These are phyloP conservation scores for Calonectria honghensis DNA, from an alignment of 2,329 filamentous ascomycete species.

Conservation along the genomic window DNA sequence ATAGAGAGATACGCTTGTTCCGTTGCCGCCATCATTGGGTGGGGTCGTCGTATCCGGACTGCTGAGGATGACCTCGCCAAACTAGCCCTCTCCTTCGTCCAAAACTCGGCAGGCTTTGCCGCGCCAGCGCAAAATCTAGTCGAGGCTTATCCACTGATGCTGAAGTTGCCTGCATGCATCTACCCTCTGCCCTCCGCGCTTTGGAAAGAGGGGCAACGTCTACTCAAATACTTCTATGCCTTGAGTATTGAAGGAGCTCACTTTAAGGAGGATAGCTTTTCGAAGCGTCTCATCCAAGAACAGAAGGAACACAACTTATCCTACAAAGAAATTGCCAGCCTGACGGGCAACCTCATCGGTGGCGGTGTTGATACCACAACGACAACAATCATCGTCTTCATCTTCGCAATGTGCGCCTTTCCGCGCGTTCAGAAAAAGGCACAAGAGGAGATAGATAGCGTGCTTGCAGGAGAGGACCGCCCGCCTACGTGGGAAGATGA, in stretches of 20 bases:
- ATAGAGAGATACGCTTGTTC: conserved; percentile 21
- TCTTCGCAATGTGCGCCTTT: conserved; percentile 14
- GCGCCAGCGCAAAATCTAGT: conserved; percentile 5
- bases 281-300: neutral
- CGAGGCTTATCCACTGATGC: neutral
- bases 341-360: neutral
- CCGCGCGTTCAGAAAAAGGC: conserved; percentile 8
- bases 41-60: conserved; percentile 9
- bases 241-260: conserved; percentile 7
- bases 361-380: conserved; percentile 4
- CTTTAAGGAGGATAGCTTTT: conserved; percentile 10
- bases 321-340: conserved; percentile 6
- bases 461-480: neutral
- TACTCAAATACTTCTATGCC: conserved; percentile 10
- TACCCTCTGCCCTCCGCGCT: neutral
- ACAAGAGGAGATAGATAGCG: conserved; percentile 5
- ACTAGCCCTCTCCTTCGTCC: neutral
- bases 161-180: neutral
- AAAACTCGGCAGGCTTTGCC: neutral
- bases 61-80: conserved; percentile 1
- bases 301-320: conserved; percentile 2
- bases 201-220: neutral
- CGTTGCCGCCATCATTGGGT: conserved; percentile 11
- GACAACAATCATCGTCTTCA: conserved; percentile 13
- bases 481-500: conserved; percentile 3